Percentiles rank a stretch among this genome's conserved stretches.
phyloP scores from a whole-genome alignment of 805 yeast species.

The Teunomyces funiuensis region DNA sequence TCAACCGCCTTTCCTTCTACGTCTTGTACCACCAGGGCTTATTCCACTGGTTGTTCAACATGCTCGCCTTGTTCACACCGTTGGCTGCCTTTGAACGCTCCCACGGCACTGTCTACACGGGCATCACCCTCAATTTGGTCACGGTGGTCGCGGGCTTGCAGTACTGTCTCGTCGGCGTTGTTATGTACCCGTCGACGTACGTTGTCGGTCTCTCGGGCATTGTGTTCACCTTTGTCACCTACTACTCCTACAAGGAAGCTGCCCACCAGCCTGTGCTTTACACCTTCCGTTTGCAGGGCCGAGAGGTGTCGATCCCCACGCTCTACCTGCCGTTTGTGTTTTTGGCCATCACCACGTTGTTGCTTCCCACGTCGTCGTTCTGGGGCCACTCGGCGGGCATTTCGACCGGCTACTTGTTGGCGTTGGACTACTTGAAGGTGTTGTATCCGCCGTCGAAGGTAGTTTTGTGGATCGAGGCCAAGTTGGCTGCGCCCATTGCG shows the following conservation, averaged over 20 bases:
- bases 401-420: constrained; percentile 63
- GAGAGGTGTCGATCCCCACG: constrained; percentile 55
- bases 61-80: constrained; percentile 56
- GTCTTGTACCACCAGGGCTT: constrained; percentile 66
- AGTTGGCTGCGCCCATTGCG: constrained; percentile 49
- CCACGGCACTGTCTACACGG: constrained; percentile 86
- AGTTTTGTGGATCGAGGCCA: constrained; percentile 63
- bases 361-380: constrained; percentile 68
- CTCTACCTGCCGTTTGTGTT: constrained; percentile 53
- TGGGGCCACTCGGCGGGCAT: constrained; percentile 74
- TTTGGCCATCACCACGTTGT: constrained; percentile 47
- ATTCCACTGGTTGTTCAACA: constrained; percentile 61
- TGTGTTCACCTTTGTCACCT: constrained; percentile 66
- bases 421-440: constrained; percentile 52
- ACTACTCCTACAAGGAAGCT: constrained; percentile 51
- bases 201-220: constrained; percentile 75
- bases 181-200: constrained; percentile 51
- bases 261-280: constrained; percentile 39
- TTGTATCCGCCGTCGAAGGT: constrained; percentile 68
- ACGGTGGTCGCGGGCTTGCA: constrained; percentile 70
- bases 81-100: constrained; percentile 63
- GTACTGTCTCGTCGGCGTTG: constrained; percentile 51
- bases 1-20: constrained; percentile 64
- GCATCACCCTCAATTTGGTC: constrained; percentile 68
- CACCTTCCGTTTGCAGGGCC: constrained; percentile 28